Conservation (phyloP, 1,139 yeast species). For the Lodderomyces pseudojiufengensis region DNA sequence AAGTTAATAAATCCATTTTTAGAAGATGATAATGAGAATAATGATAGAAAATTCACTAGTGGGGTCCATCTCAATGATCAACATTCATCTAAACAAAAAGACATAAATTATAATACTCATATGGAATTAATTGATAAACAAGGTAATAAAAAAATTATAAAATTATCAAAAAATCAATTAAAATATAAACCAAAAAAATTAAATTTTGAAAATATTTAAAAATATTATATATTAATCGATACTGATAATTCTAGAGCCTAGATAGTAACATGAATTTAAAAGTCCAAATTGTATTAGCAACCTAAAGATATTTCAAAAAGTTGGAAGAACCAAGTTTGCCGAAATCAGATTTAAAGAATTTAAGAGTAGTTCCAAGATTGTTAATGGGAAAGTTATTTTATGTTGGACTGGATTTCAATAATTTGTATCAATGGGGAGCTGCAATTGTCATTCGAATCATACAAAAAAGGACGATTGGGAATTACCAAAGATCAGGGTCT, state of each 20-base stretch:
- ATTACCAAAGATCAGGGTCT: too few species aligned
- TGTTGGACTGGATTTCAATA: too few species aligned
- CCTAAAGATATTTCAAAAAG: too few species aligned
- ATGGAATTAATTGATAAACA: slow-evolving; percentile 36
- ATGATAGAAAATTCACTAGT: not conserved
- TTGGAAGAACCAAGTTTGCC: too few species aligned
- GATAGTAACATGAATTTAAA: not conserved
- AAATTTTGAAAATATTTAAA: slow-evolving; percentile 9
- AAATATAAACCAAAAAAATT: slow-evolving; percentile 40
- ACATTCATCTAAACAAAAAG: too few species aligned
- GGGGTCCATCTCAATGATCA: not conserved
- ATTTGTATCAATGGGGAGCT: too few species aligned
- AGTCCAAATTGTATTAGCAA: too few species aligned
- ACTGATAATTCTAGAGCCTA: not conserved
- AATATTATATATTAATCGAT: not conserved
- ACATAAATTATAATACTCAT: slow-evolving; percentile 36
- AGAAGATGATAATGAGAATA: slow-evolving; percentile 5
- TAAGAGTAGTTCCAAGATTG: too few species aligned
- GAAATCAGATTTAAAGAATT: too few species aligned
- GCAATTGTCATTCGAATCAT: too few species aligned
- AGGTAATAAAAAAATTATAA: slow-evolving; percentile 34
- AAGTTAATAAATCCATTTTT: slow-evolving; percentile 14
- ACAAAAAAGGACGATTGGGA: too few species aligned
- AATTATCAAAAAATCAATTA: slow-evolving; percentile 32
- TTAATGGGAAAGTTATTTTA: too few species aligned